Evolutionary conservation across 2,329 filamentous ascomycete species (phyloP).

Genomic region (Mycocentrospora acerina): DNA sequence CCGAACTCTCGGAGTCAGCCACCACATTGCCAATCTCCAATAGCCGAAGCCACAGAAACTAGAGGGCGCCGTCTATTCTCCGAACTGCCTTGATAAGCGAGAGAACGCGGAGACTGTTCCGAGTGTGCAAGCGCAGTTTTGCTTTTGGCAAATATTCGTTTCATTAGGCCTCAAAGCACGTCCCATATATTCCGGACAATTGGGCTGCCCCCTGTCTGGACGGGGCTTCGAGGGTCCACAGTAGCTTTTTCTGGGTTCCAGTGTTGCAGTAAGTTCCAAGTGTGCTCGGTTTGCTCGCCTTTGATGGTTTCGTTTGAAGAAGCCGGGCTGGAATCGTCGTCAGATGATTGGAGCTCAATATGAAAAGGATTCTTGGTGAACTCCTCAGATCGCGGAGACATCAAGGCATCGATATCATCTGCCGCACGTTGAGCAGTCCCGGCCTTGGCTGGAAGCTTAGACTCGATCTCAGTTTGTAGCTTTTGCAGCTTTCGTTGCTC

Average conservation of each 20-base stretch:
- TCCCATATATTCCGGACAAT: slow-evolving; percentile 79
- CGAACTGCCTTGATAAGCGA: neutral
- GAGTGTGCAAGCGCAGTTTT: neutral
- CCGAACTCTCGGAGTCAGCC: slow-evolving; percentile 1
- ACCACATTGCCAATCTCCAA: slow-evolving; percentile 4
- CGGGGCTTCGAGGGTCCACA: slow-evolving; percentile 71
- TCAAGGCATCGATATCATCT: slow-evolving; percentile 55
- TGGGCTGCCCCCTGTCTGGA: slow-evolving; percentile 71
- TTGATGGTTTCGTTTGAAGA: slow-evolving; percentile 37
- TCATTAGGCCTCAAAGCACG: slow-evolving; percentile 57
- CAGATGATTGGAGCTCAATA: slow-evolving; percentile 26
- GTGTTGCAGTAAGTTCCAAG: slow-evolving; percentile 27
- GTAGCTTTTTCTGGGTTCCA: slow-evolving; percentile 60
- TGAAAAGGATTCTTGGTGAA: slow-evolving; percentile 62
- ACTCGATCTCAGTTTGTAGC: slow-evolving; percentile 43
- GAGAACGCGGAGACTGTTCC: neutral
- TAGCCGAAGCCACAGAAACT: neutral
- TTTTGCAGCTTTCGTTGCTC: slow-evolving; percentile 42
- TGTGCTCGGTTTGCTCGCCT: slow-evolving; percentile 27
- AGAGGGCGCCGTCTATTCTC: neutral
- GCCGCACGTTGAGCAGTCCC: slow-evolving; percentile 28
- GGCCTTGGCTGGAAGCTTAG: slow-evolving; percentile 33
- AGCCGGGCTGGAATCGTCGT: slow-evolving; percentile 30
- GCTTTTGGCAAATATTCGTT: slow-evolving; percentile 1
- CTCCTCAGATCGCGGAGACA: slow-evolving; percentile 71